Base-by-base conservation (phyloP, 2,329 filamentous ascomycete species). In the Xylaria sp. region DNA sequence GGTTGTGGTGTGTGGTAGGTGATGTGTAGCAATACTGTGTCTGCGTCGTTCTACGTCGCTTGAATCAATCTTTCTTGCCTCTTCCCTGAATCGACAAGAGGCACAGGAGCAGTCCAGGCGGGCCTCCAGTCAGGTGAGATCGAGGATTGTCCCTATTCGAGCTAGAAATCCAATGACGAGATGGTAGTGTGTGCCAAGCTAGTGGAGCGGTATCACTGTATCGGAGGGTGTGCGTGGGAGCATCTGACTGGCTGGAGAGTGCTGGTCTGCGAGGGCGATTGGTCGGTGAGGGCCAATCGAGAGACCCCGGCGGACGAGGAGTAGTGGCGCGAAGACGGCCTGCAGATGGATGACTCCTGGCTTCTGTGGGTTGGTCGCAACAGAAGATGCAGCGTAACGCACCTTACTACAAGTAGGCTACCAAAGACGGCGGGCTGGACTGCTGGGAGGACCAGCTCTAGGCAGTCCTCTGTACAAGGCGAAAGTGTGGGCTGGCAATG, bases 201-300 rank as follows among this genome's bases (percentile, higher is more conserved):
- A 57, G 75, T 76, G 75, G 74, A 76, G 72, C 72, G 61, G 72
- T 75, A 76, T 75, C 74, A 76, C 74, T 73, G 69, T 77, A 71
- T 70, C 64, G 69, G 70, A 69, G 70, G 69, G 58, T 62, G 72
- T 73, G 75, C 73, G 76, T 78, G 75, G 74, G 77, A 72, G 68
- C 52, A 56, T 72, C 55, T 78, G 71, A 76, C 74, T 78, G 76
- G 76, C 68, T 67, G 63, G 56, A 52, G 28, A 34, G 46, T 56
- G 63, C 67, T 65, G 72, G 8, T 72, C 73, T 74, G 71, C 63
- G 72, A 73, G 67, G 66, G 63, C 63, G 65, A 70, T 59, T 66
- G 62, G 67, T 68, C 63, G 66, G 60, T 60, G 63, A 60, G 43
- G 69, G 67, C 66, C 67, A 72, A 70, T 72, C 66, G 66, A 73